Conservation (phyloP, 2,329 filamentous ascomycete species). For the Amauroascus verrucosus region DNA sequence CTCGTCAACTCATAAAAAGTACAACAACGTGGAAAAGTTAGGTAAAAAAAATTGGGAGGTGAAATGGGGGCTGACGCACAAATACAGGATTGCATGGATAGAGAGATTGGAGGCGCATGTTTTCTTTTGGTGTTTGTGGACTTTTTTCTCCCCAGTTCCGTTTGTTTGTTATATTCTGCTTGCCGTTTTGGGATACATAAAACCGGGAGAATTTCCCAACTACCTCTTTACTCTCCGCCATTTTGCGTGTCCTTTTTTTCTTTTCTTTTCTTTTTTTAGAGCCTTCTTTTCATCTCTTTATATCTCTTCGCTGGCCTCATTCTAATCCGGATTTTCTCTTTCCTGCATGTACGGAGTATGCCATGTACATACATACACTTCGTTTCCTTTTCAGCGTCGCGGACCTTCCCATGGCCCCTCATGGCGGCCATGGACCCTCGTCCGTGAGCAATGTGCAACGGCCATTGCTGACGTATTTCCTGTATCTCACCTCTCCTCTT, state of each 20-base stretch:
- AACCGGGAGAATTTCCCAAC: background rate
- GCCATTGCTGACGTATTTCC: background rate
- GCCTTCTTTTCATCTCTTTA: background rate
- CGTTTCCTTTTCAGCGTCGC: background rate
- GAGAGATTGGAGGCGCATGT: slow-evolving; percentile 3
- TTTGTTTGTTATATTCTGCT: slow-evolving; percentile 11
- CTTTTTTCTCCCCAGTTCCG: slow-evolving; percentile 3
- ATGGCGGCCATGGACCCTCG: background rate
- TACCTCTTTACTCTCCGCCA: background rate
- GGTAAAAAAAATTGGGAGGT: background rate
- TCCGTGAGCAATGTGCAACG: background rate
- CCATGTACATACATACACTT: slow-evolving; percentile 1
- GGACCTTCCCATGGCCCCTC: background rate
- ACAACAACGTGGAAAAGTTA: background rate
- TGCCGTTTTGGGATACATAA: slow-evolving; percentile 15
- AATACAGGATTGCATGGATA: background rate
- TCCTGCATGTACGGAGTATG: slow-evolving; percentile 1
- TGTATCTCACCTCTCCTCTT: background rate
- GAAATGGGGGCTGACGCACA: background rate
- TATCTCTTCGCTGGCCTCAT: background rate
- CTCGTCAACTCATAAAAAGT: background rate
- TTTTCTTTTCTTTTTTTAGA: background rate
- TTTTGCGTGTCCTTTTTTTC: background rate
- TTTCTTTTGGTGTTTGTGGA: slow-evolving; percentile 3
- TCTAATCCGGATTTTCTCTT: background rate